A percentile compares a stretch with the other conserved stretches of the same genome.
Conservation (phyloP, 768 basidiomycete genomes). For the Kwoniella newhampshirensis region DNA sequence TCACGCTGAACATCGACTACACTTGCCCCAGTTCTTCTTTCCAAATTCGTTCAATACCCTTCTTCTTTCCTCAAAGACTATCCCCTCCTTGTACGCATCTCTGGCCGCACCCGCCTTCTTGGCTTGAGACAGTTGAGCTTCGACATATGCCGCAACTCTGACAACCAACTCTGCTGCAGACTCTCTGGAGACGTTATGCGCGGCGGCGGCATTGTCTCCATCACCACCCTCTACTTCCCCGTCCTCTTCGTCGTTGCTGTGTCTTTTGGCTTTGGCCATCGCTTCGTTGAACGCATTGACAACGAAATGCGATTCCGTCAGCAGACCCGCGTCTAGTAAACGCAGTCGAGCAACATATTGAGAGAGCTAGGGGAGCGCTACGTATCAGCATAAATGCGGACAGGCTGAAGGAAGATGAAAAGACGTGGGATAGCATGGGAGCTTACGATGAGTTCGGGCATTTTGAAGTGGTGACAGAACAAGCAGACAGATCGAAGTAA, state of each 20-base stretch:
- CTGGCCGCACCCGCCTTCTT: constrained; percentile 57
- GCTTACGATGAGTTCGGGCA: constrained; percentile 67
- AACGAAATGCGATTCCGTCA: constrained; percentile 74
- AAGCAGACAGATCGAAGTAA: constrained; percentile 83
- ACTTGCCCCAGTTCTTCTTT: constrained; percentile 67
- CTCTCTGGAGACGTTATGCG: constrained; percentile 34
- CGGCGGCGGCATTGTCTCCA: constrained; percentile 16
- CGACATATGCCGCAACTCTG: constrained; percentile 45
- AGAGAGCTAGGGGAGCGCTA: constrained; percentile 60
- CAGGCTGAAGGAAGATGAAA: background rate
- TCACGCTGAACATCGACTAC: constrained; percentile 76
- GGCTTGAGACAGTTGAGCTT: constrained; percentile 28
- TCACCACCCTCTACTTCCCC: constrained; percentile 56
- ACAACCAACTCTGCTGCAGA: constrained; percentile 45
- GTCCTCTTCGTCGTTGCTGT: constrained; percentile 54
- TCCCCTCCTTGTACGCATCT: constrained; percentile 86
- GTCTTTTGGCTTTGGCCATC: constrained; percentile 12
- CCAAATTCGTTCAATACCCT: constrained; percentile 78
- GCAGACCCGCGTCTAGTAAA: constrained; percentile 81
- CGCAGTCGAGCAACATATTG: constrained; percentile 84
- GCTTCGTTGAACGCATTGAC: constrained; percentile 63
- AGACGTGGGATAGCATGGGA: too few species aligned
- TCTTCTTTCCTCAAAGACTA: constrained; percentile 83
- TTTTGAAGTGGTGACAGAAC: constrained; percentile 91
- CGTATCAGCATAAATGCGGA: background rate